These are phyloP conservation scores for Eucalyptus urophylla DNA, from an alignment of 345 rosid species.

Conservation along the genomic window DNA sequence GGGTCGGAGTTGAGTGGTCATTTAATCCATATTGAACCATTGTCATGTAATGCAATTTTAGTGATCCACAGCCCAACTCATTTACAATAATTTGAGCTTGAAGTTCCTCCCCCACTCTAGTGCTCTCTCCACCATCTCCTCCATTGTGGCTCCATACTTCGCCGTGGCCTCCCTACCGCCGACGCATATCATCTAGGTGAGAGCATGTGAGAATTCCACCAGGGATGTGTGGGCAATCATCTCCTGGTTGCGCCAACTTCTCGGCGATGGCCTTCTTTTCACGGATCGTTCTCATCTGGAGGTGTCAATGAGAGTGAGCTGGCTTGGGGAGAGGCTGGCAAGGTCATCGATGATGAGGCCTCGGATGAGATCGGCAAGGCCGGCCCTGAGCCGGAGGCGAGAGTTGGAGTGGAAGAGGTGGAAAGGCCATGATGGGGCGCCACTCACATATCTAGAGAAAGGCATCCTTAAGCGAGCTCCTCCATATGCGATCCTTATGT, in stretches of 20 bases:
- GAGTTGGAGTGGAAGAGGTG: slow-evolving; percentile 37
- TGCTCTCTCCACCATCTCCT: too few species aligned
- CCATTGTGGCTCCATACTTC: too few species aligned
- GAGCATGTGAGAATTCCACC: slow-evolving; percentile 24
- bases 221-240: slow-evolving; percentile 20
- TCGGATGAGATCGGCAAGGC: not conserved
- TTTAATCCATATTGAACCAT: too few species aligned
- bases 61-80: accelerated
- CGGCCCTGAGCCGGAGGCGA: slow-evolving; percentile 16
- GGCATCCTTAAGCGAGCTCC: too few species aligned
- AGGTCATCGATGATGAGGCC: slow-evolving; percentile 25
- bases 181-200: not conserved
- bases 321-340: slow-evolving; percentile 12
- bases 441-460: slow-evolving; percentile 1
- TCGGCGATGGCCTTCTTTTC: slow-evolving; percentile 22
- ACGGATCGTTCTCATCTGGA: slow-evolving; percentile 4
- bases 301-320: slow-evolving; percentile 14
- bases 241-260: slow-evolving; percentile 25
- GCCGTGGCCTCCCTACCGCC: not conserved
- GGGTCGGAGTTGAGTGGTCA: accelerated
- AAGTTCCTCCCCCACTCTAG: too few species aligned
- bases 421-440: slow-evolving; percentile 35
- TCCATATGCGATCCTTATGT: too few species aligned
- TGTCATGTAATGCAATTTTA: too few species aligned
- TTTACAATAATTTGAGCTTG: too few species aligned